Percentiles rank a stretch among this genome's conserved stretches.
These are phyloP conservation scores for Lunularia cruciata DNA, from an alignment of 225 moss, liverwort and hornwort genomes.

Conservation along the genomic window DNA sequence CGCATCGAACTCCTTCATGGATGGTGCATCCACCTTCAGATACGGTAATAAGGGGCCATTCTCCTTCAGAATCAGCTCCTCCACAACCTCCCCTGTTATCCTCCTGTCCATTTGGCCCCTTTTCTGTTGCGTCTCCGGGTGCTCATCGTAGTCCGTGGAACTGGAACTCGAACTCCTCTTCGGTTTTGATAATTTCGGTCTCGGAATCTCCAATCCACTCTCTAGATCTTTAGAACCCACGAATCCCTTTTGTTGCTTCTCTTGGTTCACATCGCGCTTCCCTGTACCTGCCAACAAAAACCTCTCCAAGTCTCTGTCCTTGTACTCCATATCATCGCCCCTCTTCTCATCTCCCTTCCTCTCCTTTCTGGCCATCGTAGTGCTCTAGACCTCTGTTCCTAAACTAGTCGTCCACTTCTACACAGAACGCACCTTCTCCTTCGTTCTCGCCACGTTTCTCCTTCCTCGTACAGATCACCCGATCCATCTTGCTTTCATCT, in stretches of 20 bases:
- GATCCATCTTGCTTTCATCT: too few species aligned
- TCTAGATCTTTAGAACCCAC: slow-evolving; percentile 20
- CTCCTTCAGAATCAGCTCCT: neutral
- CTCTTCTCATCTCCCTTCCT: slow-evolving; percentile 16
- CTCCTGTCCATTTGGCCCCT: slow-evolving; percentile 11
- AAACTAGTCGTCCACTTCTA: too few species aligned
- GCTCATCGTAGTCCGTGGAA: slow-evolving; percentile 20
- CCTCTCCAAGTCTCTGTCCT: slow-evolving; percentile 37
- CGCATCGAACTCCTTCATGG: slow-evolving; percentile 25
- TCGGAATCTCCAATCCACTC: neutral
- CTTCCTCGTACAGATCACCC: neutral
- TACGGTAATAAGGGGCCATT: slow-evolving; percentile 4
- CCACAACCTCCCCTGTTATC: neutral
- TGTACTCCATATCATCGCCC: slow-evolving; percentile 19
- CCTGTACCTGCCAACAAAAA: slow-evolving; percentile 31
- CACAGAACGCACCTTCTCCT: too few species aligned
- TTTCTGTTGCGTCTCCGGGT: neutral
- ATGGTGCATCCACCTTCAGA: slow-evolving; percentile 14
- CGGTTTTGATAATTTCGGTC: slow-evolving; percentile 15
- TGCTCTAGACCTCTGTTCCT: neutral
- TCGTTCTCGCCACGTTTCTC: too few species aligned
- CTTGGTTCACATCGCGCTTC: slow-evolving; percentile 12
- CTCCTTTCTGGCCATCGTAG: slow-evolving; percentile 24
- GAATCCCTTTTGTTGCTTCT: slow-evolving; percentile 4
- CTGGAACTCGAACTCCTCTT: slow-evolving; percentile 13